Evolutionary conservation across 768 basidiomycete genomes (phyloP).

Genomic region (Cyclocybe cylindracea): DNA sequence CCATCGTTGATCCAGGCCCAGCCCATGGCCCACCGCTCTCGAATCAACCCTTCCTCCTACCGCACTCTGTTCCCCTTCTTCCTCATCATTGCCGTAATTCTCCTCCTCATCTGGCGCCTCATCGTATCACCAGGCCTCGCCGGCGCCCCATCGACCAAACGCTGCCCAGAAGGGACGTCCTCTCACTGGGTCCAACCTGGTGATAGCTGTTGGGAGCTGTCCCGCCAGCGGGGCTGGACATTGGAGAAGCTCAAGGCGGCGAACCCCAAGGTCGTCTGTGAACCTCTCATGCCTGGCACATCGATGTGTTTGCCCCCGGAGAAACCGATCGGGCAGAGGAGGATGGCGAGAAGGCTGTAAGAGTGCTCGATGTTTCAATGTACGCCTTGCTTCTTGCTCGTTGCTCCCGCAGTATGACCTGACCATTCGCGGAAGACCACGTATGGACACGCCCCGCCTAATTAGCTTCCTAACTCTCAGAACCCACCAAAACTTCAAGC

Average conservation of each 20-base stretch:
- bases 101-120: constrained; percentile 67
- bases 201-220: constrained; percentile 68
- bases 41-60: constrained; percentile 46
- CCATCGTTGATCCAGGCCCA: constrained; percentile 16
- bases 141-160: constrained; percentile 24
- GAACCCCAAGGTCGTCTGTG: constrained; percentile 57
- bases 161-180: constrained; percentile 42
- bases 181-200: constrained; percentile 55
- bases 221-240: constrained; percentile 45
- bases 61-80: constrained; percentile 72
- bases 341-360: neutral
- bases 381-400: too few relatives aligned
- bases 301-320: constrained; percentile 57
- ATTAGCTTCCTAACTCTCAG: too few relatives aligned
- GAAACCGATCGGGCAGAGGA: neutral
- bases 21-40: constrained; percentile 28
- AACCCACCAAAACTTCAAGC: too few relatives aligned
- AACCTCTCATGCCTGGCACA: constrained; percentile 58
- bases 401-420: too few relatives aligned
- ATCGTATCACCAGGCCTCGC: constrained; percentile 43
- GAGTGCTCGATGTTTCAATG: neutral
- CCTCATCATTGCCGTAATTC: constrained; percentile 62
- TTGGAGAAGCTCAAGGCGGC: constrained; percentile 52
- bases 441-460: too few relatives aligned
- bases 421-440: too few relatives aligned